A percentile compares a stretch with the other conserved stretches of the same genome.
Conservation (phyloP, 2,329 filamentous ascomycete genomes). For the Xylogone sp. region DNA sequence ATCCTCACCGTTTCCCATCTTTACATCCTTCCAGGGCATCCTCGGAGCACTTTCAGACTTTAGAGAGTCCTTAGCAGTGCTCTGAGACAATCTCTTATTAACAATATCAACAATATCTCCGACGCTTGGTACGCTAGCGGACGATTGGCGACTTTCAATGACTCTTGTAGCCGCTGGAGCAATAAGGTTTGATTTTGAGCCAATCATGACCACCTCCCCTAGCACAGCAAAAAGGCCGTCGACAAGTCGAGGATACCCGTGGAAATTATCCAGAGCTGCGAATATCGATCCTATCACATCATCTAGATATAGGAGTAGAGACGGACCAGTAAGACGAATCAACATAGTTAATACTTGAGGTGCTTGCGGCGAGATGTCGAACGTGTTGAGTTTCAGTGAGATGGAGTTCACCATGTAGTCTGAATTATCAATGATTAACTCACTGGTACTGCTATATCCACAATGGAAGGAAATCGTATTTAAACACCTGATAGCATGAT, state of each 20-base stretch:
- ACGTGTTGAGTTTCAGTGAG: slow-evolving; percentile 81
- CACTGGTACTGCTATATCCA: slow-evolving; percentile 68
- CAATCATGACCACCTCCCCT: slow-evolving; percentile 78
- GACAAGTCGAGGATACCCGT: slow-evolving; percentile 84
- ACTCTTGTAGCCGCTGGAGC: slow-evolving; percentile 31
- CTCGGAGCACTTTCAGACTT: slow-evolving; percentile 5
- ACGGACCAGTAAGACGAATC: slow-evolving; percentile 79
- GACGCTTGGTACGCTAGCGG: slow-evolving; percentile 30
- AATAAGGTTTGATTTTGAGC: slow-evolving; percentile 52
- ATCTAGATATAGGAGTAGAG: slow-evolving; percentile 81
- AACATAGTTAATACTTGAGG: slow-evolving; percentile 93
- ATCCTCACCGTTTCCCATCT: slow-evolving; percentile 30
- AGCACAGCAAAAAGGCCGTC: slow-evolving; percentile 82
- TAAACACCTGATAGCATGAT: slow-evolving; percentile 78
- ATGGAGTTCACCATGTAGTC: slow-evolving; percentile 97
- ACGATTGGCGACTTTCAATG: slow-evolving; percentile 11
- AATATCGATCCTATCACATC: slow-evolving; percentile 91
- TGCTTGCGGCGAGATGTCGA: slow-evolving; percentile 87
- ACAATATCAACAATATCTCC: slow-evolving; percentile 53
- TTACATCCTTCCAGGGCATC: slow-evolving; percentile 30
- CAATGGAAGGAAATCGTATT: slow-evolving; percentile 76
- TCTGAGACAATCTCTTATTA: slow-evolving; percentile 32
- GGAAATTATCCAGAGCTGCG: slow-evolving; percentile 87
- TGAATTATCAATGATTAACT: slow-evolving; percentile 83
- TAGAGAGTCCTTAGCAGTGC: slow-evolving; percentile 23